phyloP scores from a whole-genome alignment of 164 flowering plant genomes.

The Pachysandra terminalis region DNA sequence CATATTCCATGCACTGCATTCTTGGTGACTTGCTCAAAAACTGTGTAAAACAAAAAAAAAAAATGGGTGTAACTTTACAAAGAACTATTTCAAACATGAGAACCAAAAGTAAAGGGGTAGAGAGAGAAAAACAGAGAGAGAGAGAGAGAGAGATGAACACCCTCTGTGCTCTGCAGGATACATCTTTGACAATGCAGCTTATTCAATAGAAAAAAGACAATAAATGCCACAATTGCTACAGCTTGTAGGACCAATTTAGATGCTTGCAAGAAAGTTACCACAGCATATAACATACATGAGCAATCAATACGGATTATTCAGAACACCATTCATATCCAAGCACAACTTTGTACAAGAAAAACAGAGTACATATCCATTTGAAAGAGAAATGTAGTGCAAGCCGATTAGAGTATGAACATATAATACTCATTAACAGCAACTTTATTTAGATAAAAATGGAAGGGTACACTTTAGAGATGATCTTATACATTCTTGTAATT shows the following conservation, averaged over 20 bases:
- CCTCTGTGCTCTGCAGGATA: no score
- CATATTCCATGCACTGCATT: constrained; percentile 95
- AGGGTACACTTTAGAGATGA: no score
- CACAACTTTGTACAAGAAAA: neutral
- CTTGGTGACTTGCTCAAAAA: constrained; percentile 93
- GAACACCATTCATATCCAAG: neutral
- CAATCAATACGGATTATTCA: neutral
- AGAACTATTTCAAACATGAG: neutral
- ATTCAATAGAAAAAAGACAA: neutral
- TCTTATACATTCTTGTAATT: no score
- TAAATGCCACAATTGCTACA: neutral
- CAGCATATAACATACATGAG: neutral
- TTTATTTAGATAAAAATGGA: no score
- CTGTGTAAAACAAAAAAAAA: constrained; percentile 50
- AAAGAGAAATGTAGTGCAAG: neutral
- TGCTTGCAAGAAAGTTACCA: neutral
- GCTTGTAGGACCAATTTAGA: neutral
- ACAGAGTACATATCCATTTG: neutral
- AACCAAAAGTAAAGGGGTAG: no score
- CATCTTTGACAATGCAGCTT: neutral
- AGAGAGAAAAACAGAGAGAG: no score
- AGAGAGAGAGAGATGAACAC: no score
- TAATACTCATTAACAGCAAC: no score
- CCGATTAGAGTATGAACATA: neutral
- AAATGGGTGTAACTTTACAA: neutral